Evolutionary conservation across 2,329 filamentous ascomycete genomes (phyloP), one percentile per base, ranked within the genome.

Genomic region (Stachybotrys echinatus): DNA sequence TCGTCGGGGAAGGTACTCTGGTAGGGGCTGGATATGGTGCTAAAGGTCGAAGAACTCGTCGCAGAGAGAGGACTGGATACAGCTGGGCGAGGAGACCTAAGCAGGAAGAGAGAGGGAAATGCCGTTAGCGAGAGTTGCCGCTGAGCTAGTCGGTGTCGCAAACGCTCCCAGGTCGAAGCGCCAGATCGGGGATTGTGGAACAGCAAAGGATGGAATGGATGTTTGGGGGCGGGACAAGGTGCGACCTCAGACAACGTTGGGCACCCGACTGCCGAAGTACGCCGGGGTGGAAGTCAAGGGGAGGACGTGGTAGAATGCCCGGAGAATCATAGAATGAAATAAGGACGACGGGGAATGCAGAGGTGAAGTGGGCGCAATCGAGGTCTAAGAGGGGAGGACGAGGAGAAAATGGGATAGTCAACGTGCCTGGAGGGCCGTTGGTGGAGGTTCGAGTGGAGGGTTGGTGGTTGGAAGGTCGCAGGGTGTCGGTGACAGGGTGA

Each of bases 41-140:
- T 68, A 59, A 72, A 74, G 45, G 71, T 64, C 49, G 70, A 66
- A 50, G 56, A 66, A 59, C 65, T 73, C 51, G 70, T 72, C 50
- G 71, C 70, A 52, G 59, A 79, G 45, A 80, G 66, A 55, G 77
- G 77, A 58, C 76, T 80, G 42, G 76, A 74, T 53, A 72, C 67
- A 50, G 70, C 63, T 61, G 70, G 74, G 61, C 73, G 69, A 57
- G 67, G 70, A 48, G 72, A 75, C 73, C 77, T 81, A 53, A 60
- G 50, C 44, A 45, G 8, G 38, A 23, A 39, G 23, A 45, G 48
- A 42, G 49, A 34, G 51, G 48, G 51, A 40, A 40, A 3, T 3
- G 2, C 10, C 14, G 27, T 34, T 34, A 34, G 27, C 27, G 27
- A 34, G 27, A 34, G 27, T 34, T 10, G 27, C 27, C 27, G 27